Percentiles rank a stretch among this genome's conserved stretches.
Evolutionary conservation across 352 stramenopile species (phyloP).

Genomic region (Globisporangium alternatum): DNA sequence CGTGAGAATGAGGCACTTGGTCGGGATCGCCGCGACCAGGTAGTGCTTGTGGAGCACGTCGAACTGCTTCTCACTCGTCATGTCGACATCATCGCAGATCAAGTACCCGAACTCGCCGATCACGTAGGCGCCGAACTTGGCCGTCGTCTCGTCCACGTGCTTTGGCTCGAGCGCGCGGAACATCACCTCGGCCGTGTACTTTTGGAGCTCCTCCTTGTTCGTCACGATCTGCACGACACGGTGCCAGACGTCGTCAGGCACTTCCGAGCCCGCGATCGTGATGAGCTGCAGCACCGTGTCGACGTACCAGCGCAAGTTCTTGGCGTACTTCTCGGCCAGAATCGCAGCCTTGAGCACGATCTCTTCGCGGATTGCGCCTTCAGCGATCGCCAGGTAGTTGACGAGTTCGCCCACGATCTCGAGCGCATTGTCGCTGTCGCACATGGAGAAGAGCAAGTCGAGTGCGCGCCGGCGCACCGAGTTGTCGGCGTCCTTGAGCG

Average conservation of each 20-base stretch:
- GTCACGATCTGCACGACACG: slow-evolving; percentile 99
- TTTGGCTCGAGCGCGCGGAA: slow-evolving; percentile 93
- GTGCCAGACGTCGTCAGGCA: slow-evolving; percentile 97
- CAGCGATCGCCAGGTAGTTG: slow-evolving; percentile 91
- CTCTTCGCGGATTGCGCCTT: slow-evolving; percentile 92
- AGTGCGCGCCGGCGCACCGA: slow-evolving; percentile 94
- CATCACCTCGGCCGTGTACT: slow-evolving; percentile 94
- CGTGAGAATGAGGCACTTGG: slow-evolving; percentile 93
- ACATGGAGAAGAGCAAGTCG: slow-evolving; percentile 98
- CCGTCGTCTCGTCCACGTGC: slow-evolving; percentile 94
- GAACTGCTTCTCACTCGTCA: slow-evolving; percentile 93
- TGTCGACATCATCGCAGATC: slow-evolving; percentile 84
- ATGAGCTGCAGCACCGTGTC: slow-evolving; percentile 98
- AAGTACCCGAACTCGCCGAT: slow-evolving; percentile 98
- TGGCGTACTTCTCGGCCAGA: slow-evolving; percentile 97
- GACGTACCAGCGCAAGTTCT: slow-evolving; percentile 95
- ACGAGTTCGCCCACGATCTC: slow-evolving; percentile 96
- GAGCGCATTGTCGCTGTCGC: slow-evolving; percentile 93
- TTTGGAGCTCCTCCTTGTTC: slow-evolving; percentile 95
- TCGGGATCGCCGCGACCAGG: slow-evolving; percentile 71
- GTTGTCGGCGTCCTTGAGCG: slow-evolving; percentile 96
- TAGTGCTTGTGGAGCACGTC: slow-evolving; percentile 97
- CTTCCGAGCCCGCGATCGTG: slow-evolving; percentile 90
- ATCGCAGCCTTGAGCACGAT: slow-evolving; percentile 99
- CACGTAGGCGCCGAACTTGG: slow-evolving; percentile 95